phyloP scores from a whole-genome alignment of 2,329 filamentous ascomycete species.

The Thelonectria discophora region DNA sequence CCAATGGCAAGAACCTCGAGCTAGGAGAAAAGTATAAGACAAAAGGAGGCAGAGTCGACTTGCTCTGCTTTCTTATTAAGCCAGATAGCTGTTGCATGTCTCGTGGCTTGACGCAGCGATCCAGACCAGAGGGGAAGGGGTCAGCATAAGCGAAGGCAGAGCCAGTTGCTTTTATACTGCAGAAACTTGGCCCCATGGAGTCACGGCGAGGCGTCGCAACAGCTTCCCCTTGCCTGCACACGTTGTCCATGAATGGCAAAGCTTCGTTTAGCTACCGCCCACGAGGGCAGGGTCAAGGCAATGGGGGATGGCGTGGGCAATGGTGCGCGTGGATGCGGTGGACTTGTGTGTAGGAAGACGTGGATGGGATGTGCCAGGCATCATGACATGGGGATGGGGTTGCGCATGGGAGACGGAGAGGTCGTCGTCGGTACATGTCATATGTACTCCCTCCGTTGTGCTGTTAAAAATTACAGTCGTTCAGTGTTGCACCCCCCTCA shows the following conservation, averaged over 20 bases:
- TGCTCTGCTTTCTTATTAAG: slow-evolving; percentile 49
- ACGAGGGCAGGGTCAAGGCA: slow-evolving; percentile 27
- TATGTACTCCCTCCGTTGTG: slow-evolving; percentile 7
- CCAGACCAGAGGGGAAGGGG: slow-evolving; percentile 41
- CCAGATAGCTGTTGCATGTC: slow-evolving; percentile 51
- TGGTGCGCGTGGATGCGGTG: slow-evolving; percentile 13
- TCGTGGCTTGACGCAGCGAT: slow-evolving; percentile 50
- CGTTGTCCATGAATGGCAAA: slow-evolving; percentile 24
- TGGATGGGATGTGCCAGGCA: slow-evolving; percentile 22
- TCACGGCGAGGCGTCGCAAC: slow-evolving; percentile 19
- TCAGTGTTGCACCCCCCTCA: slow-evolving; percentile 20
- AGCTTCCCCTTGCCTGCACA: slow-evolving; percentile 12
- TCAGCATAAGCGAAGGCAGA: slow-evolving; percentile 45
- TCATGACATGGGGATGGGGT: slow-evolving; percentile 21
- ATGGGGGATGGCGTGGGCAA: slow-evolving; percentile 24
- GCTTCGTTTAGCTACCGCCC: slow-evolving; percentile 29
- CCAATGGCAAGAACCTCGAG: slow-evolving; percentile 22
- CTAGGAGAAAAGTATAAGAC: slow-evolving; percentile 1
- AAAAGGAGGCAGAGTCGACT: slow-evolving; percentile 31
- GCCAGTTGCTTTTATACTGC: slow-evolving; percentile 53
- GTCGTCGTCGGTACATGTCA: background rate
- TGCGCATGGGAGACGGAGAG: slow-evolving; percentile 11
- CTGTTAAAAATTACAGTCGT: slow-evolving; percentile 2
- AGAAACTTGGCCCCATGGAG: slow-evolving; percentile 36
- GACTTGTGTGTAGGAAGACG: slow-evolving; percentile 4